Percentiles rank a stretch among this genome's conserved stretches.
phyloP scores from a whole-genome alignment of 139 green algal genomes.

The Chlorella sp. region DNA sequence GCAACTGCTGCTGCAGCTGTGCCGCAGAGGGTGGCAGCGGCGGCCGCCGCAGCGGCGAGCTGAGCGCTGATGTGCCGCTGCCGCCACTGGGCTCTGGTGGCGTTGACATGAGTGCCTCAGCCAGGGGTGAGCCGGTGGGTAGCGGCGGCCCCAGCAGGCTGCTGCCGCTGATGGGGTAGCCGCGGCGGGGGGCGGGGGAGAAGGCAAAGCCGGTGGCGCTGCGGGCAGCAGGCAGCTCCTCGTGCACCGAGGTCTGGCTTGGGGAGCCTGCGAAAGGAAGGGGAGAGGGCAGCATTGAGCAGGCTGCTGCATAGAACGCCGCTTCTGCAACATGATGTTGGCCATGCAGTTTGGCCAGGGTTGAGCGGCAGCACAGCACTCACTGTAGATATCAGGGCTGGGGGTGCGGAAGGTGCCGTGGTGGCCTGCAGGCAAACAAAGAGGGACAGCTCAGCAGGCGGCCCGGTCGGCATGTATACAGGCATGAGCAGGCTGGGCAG shows the following conservation, averaged over 20 bases:
- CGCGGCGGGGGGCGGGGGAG: background rate
- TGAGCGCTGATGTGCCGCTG: background rate
- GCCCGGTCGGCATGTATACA: too few species aligned
- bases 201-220: constrained; percentile 25
- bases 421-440: too few species aligned
- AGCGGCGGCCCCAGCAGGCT: background rate
- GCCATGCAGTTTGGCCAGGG: too few species aligned
- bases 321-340: too few species aligned
- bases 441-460: too few species aligned
- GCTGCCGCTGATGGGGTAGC: constrained; percentile 3
- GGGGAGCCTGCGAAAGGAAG: background rate
- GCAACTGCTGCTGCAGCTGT: background rate
- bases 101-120: background rate
- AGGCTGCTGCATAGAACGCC: too few species aligned
- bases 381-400: background rate
- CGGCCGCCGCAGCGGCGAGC: background rate
- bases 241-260: background rate
- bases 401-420: too few species aligned
- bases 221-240: constrained; percentile 16
- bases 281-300: background rate
- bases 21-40: background rate
- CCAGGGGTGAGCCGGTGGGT: background rate
- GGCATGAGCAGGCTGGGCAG: too few species aligned
- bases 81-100: background rate
- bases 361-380: too few species aligned